These are phyloP conservation scores for Zelopaecilomyces penicillatus DNA, from an alignment of 2,329 filamentous ascomycete species.

Conservation along the genomic window DNA sequence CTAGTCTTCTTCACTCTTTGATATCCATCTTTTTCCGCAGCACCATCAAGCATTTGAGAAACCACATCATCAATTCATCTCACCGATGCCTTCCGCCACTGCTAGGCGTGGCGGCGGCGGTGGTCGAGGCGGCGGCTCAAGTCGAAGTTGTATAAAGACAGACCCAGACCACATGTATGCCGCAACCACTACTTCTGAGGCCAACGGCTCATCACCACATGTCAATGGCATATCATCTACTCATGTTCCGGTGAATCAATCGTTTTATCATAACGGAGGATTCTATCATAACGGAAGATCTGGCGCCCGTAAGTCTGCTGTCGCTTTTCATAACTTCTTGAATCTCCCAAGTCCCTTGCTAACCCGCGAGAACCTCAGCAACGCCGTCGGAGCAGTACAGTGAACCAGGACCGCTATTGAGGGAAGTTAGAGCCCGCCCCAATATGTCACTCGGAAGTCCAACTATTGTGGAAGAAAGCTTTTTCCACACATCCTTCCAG, in stretches of 20 bases:
- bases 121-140: constrained; percentile 10
- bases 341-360: constrained; percentile 1
- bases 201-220: no score
- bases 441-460: constrained; percentile 15
- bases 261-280: constrained; percentile 20
- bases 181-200: no score
- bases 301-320: constrained; percentile 28
- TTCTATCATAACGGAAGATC: constrained; percentile 25
- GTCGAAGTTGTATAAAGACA: constrained; percentile 14
- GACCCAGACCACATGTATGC: constrained; percentile 15
- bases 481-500: constrained; percentile 35
- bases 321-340: background rate
- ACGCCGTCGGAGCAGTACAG: constrained; percentile 27
- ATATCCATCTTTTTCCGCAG: no score
- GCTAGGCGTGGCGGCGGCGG: constrained; percentile 14
- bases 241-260: constrained; percentile 12
- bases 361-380: constrained; percentile 17
- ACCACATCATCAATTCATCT: no score
- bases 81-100: constrained; percentile 14
- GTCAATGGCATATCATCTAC: background rate
- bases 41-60: no score
- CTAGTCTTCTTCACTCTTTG: no score
- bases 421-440: constrained; percentile 26
- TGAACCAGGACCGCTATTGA: constrained; percentile 27
- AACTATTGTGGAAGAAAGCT: constrained; percentile 25